phyloP scores from a whole-genome alignment of 2,329 filamentous ascomycete genomes.

The Neopestalotiopsis clavispora region DNA sequence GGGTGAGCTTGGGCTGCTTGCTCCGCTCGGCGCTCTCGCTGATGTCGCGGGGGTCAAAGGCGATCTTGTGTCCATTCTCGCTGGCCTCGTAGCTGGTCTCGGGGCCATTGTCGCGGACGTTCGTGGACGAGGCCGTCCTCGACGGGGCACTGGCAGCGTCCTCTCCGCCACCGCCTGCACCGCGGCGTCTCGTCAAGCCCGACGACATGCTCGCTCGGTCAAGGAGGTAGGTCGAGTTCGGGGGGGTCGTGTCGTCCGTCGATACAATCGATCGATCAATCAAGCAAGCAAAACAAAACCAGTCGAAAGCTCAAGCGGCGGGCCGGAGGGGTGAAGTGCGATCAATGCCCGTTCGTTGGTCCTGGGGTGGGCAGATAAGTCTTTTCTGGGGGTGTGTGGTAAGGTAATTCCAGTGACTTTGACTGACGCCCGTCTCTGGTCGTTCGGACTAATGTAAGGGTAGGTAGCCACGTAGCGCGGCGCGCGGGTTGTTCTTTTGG shows the following conservation, averaged over 20 bases:
- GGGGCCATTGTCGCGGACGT: slow-evolving; percentile 59
- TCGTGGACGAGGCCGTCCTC: slow-evolving; percentile 61
- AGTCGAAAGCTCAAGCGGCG: background rate
- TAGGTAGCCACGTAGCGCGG: background rate
- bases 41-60: slow-evolving; percentile 95
- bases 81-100: slow-evolving; percentile 88
- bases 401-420: too few species aligned
- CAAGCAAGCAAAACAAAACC: background rate
- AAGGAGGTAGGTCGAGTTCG: background rate
- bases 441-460: background rate
- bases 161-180: slow-evolving; percentile 63
- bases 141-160: slow-evolving; percentile 61
- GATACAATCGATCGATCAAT: background rate
- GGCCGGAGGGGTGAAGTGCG: background rate
- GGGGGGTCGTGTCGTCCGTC: background rate
- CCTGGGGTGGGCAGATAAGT: slow-evolving; percentile 1
- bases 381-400: background rate
- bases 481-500: background rate
- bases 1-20: slow-evolving; percentile 96
- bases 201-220: slow-evolving; percentile 41
- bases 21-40: slow-evolving; percentile 94
- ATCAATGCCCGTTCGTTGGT: background rate
- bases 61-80: slow-evolving; percentile 98
- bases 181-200: slow-evolving; percentile 49
- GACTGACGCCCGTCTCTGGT: background rate